Conservation (phyloP, 1,284 basidiomycete species). For the Ceratobasidium sp. region DNA sequence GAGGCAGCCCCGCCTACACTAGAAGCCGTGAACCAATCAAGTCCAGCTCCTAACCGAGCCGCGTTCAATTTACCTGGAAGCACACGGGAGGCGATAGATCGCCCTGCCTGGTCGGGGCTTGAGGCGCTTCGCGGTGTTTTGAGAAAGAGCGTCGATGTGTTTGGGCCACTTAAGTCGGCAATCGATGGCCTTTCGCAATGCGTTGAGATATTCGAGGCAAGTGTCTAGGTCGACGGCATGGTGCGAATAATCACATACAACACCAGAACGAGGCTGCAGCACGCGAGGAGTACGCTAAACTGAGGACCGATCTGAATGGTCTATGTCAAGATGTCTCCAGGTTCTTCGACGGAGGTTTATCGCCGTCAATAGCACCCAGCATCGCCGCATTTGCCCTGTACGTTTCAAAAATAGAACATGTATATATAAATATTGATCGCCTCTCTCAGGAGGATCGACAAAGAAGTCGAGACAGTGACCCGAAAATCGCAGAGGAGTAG, state of each 20-base stretch:
- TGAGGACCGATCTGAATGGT: not conserved
- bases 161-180: slow-evolving; percentile 7
- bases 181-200: not conserved
- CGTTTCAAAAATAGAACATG: not conserved
- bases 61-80: too few relatives aligned
- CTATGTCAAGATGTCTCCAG: not conserved
- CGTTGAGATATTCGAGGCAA: slow-evolving; percentile 6
- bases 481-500: not conserved
- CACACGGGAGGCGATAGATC: too few relatives aligned
- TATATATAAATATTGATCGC: not conserved
- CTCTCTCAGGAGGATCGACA: not conserved
- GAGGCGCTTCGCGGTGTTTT: not conserved
- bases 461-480: not conserved
- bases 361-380: not conserved
- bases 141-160: not conserved
- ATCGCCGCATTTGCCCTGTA: not conserved
- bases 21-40: too few relatives aligned
- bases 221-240: not conserved
- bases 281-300: not conserved
- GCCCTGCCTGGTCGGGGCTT: not conserved
- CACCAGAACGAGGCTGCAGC: not conserved
- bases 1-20: too few relatives aligned
- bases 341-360: not conserved
- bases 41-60: too few relatives aligned
- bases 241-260: not conserved